Percentiles rank a stretch among this genome's conserved stretches.
These are phyloP conservation scores for Stereum hirsutum DNA, from an alignment of 1,284 basidiomycete species.

Conservation along the genomic window DNA sequence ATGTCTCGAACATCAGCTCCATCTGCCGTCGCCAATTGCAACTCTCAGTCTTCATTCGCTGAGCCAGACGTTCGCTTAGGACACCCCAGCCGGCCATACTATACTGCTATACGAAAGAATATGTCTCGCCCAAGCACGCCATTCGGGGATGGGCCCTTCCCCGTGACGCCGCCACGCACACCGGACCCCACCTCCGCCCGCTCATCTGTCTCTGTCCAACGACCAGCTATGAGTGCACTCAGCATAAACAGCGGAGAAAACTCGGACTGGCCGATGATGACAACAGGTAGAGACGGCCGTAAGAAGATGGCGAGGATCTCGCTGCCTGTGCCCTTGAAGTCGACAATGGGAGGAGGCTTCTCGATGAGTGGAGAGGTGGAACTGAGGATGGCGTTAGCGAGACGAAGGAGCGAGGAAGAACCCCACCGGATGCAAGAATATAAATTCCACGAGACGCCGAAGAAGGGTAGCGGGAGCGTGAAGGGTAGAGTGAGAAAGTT, in stretches of 20 bases:
- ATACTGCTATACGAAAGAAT: constrained; percentile 52
- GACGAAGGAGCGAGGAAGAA: constrained; percentile 23
- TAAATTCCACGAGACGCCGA: constrained; percentile 19
- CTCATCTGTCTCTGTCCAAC: constrained; percentile 3
- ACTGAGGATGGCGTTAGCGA: constrained; percentile 45
- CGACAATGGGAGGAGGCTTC: constrained; percentile 24
- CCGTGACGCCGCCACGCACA: constrained; percentile 18
- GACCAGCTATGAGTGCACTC: not conserved
- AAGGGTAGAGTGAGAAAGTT: constrained; percentile 2
- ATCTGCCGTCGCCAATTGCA: too few species aligned
- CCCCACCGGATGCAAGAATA: constrained; percentile 18
- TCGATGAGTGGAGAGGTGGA: constrained; percentile 55
- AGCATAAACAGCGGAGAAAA: not conserved
- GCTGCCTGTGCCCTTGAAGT: constrained; percentile 12
- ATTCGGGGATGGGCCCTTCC: constrained; percentile 15
- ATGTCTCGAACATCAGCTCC: too few species aligned
- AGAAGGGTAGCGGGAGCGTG: not conserved
- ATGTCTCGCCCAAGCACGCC: constrained; percentile 34
- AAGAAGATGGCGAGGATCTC: constrained; percentile 1
- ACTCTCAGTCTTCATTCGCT: too few species aligned
- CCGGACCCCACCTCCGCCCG: constrained; percentile 12
- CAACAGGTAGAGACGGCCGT: not conserved
- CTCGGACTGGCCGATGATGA: not conserved
- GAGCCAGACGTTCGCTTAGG: constrained; percentile 32
- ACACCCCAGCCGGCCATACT: constrained; percentile 47